A percentile compares a stretch with the other conserved stretches of the same genome.
These are phyloP conservation scores for Periconia macrospinosa DNA, from an alignment of 2,329 filamentous ascomycete genomes.

Conservation along the genomic window DNA sequence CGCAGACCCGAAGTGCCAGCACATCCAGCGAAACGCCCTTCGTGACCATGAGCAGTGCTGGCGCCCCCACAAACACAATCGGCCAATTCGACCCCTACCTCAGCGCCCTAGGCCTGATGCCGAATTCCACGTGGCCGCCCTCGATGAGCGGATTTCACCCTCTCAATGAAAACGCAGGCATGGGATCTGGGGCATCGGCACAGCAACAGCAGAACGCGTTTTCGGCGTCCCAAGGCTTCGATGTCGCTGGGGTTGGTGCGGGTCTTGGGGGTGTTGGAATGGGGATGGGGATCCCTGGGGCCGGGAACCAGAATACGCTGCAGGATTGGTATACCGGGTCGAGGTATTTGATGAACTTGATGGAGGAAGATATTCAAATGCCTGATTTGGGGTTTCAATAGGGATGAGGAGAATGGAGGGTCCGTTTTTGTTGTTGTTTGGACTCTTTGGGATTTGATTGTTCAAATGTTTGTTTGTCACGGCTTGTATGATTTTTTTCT, in stretches of 20 bases:
- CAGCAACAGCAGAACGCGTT: too few relatives aligned
- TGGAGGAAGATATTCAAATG: conserved; percentile 60
- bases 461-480: too few relatives aligned
- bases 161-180: background rate
- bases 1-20: background rate
- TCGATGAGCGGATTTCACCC: conserved; percentile 15
- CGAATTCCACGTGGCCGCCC: conserved; percentile 33
- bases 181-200: conserved; percentile 6
- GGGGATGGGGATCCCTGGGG: background rate
- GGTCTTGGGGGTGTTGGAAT: conserved; percentile 10
- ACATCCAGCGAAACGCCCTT: background rate
- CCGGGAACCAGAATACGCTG: conserved; percentile 46
- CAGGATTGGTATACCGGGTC: conserved; percentile 70
- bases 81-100: conserved; percentile 65
- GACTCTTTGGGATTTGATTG: too few relatives aligned
- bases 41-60: too few relatives aligned
- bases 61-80: conserved; percentile 19
- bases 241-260: conserved; percentile 1
- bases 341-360: conserved; percentile 64
- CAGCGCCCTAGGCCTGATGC: conserved; percentile 64
- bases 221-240: conserved; percentile 9
- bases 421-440: too few relatives aligned
- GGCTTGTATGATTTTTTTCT: too few relatives aligned
- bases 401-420: background rate
- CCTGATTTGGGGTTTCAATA: conserved; percentile 20